Conservation (phyloP, 768 basidiomycete genomes). For the Rhodotorula graminis region DNA sequence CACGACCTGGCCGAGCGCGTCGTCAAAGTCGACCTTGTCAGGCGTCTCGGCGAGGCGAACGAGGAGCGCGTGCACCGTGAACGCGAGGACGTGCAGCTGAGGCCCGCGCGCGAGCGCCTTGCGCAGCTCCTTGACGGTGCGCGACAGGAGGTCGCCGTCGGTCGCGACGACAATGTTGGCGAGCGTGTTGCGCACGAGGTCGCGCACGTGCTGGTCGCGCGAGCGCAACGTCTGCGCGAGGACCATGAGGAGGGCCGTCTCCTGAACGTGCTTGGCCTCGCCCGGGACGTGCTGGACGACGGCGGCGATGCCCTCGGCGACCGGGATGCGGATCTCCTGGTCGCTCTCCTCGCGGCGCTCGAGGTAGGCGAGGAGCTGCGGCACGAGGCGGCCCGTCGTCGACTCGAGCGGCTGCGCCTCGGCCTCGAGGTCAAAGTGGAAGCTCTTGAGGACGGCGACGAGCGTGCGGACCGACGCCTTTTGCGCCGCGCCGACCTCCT, state of each 20-base stretch:
- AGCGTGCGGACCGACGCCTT: conserved; percentile 78
- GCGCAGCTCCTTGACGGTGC: conserved; percentile 73
- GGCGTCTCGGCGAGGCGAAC: conserved; percentile 56
- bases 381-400: conserved; percentile 64
- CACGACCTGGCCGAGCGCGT: conserved; percentile 70
- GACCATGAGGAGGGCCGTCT: conserved; percentile 70
- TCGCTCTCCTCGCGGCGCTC: conserved; percentile 74
- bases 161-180: conserved; percentile 69
- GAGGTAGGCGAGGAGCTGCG: conserved; percentile 69
- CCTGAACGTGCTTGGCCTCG: conserved; percentile 60
- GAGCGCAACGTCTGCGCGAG: conserved; percentile 88
- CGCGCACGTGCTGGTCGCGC: conserved; percentile 85
- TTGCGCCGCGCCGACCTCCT: conserved; percentile 59
- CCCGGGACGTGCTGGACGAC: conserved; percentile 75
- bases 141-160: conserved; percentile 68
- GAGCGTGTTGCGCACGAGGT: conserved; percentile 74
- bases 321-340: conserved; percentile 77
- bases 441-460: conserved; percentile 78
- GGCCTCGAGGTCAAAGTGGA: conserved; percentile 79
- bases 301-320: conserved; percentile 78
- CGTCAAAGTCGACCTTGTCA: conserved; percentile 58
- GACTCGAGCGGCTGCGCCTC: conserved; percentile 42
- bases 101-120: conserved; percentile 81
- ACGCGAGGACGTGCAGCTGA: conserved; percentile 86
- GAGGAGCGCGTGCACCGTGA: conserved; percentile 72